A percentile compares a stretch with the other conserved stretches of the same genome.
These are phyloP conservation scores for Neurospora hispaniola DNA, from an alignment of 495 filamentous ascomycete species.

Conservation along the genomic window DNA sequence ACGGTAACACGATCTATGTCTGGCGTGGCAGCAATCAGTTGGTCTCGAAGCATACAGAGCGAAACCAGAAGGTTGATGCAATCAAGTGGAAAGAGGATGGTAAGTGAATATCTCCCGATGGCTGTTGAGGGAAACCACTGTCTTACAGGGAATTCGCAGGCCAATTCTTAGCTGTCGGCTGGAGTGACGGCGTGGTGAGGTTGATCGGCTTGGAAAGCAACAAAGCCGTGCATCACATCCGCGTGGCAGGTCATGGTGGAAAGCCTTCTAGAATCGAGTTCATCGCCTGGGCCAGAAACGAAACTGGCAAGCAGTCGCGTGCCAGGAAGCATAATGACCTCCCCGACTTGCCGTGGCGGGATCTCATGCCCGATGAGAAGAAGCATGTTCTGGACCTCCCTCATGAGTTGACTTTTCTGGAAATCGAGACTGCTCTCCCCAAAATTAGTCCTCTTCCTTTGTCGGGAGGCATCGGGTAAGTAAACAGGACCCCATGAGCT, in stretches of 20 bases:
- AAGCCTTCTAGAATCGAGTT: conserved; percentile 42
- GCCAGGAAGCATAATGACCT: background rate
- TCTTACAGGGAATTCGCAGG: conserved; percentile 31
- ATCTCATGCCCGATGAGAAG: conserved; percentile 28
- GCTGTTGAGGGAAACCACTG: conserved; percentile 7
- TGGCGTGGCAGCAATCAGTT: conserved; percentile 36
- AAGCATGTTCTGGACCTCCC: conserved; percentile 50
- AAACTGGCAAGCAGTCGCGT: conserved; percentile 33
- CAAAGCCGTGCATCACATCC: conserved; percentile 65
- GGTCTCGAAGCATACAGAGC: conserved; percentile 36
- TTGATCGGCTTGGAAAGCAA: conserved; percentile 65
- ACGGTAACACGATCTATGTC: conserved; percentile 58
- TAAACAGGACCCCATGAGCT: background rate
- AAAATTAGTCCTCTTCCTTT: conserved; percentile 61
- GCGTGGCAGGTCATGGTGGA: conserved; percentile 17
- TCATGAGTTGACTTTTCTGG: conserved; percentile 62
- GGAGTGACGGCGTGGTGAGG: conserved; percentile 60
- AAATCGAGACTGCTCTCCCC: conserved; percentile 70
- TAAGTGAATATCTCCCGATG: conserved; percentile 20
- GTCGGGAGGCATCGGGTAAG: conserved; percentile 48
- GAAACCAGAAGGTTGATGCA: conserved; percentile 38
- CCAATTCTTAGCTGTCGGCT: conserved; percentile 65
- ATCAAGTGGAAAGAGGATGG: conserved; percentile 76
- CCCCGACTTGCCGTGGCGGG: conserved; percentile 14
- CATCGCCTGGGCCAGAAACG: conserved; percentile 65